phyloP scores from a whole-genome alignment of 108 stramenopile species.

The Cyclotella choctawhatcheeana region DNA sequence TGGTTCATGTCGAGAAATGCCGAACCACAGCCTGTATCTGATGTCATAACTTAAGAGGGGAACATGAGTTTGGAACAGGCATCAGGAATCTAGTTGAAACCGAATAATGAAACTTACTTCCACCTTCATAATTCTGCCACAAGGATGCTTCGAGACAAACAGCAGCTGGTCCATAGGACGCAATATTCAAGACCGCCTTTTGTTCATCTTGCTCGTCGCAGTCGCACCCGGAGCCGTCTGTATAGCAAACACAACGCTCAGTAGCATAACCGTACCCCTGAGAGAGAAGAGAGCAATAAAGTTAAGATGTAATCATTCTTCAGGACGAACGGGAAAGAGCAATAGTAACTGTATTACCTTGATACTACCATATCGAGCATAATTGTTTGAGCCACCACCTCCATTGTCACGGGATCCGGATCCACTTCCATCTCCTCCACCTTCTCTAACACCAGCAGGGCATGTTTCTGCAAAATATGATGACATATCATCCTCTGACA shows the following conservation, averaged over 20 bases:
- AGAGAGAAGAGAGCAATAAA: background rate
- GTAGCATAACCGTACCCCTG: slow-evolving; percentile 88
- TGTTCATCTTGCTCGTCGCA: slow-evolving; percentile 86
- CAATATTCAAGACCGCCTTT: slow-evolving; percentile 78
- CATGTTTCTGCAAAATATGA: slow-evolving; percentile 61
- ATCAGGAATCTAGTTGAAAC: background rate
- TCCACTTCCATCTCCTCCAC: slow-evolving; percentile 32
- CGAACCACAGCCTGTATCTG: slow-evolving; percentile 71
- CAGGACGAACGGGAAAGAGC: no score
- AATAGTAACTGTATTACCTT: no score
- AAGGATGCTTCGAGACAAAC: slow-evolving; percentile 84
- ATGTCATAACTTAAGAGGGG: slow-evolving; percentile 58
- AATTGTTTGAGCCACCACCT: slow-evolving; percentile 27
- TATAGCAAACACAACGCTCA: slow-evolving; percentile 85
- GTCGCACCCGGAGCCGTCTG: slow-evolving; percentile 83
- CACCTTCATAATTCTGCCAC: slow-evolving; percentile 86
- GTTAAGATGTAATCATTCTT: no score
- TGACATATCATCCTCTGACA: slow-evolving; percentile 54
- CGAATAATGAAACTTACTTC: slow-evolving; percentile 38
- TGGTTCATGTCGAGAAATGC: slow-evolving; percentile 87
- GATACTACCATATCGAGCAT: slow-evolving; percentile 74
- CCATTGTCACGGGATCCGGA: slow-evolving; percentile 33
- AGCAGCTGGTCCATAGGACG: slow-evolving; percentile 84
- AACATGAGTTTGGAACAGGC: background rate
- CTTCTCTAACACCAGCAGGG: slow-evolving; percentile 56